These are phyloP conservation scores for Rachicladosporium sp. DNA, from an alignment of 2,329 filamentous ascomycete genomes.

Conservation along the genomic window DNA sequence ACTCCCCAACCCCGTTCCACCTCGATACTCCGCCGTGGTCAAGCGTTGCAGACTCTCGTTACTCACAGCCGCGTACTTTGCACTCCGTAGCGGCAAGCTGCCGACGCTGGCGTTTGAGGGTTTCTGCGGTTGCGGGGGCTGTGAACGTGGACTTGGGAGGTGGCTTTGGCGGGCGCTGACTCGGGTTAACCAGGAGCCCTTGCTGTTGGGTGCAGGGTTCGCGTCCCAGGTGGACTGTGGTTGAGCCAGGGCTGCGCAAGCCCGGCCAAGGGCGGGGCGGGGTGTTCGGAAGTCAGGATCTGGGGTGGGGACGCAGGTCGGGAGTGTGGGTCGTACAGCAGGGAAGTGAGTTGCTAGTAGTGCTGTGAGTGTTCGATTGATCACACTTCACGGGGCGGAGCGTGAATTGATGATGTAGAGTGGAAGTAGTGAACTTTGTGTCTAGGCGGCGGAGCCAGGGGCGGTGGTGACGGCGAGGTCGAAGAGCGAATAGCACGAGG, in stretches of 20 bases:
- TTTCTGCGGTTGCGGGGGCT: conserved; percentile 4
- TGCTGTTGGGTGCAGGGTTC: conserved; percentile 5
- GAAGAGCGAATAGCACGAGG: no score
- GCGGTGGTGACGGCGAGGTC: no score
- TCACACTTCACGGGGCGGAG: no score
- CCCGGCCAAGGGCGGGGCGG: no score
- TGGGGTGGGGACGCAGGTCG: background rate
- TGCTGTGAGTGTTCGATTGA: no score
- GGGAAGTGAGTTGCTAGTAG: background rate
- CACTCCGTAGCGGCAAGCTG: background rate
- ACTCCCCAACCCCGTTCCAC: background rate
- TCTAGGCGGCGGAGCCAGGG: no score
- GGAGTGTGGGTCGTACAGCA: background rate
- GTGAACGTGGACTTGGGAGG: conserved; percentile 10
- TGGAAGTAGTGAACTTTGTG: no score
- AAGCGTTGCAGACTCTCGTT: conserved; percentile 9
- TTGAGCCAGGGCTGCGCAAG: conserved; percentile 8
- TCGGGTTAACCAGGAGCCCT: conserved; percentile 15
- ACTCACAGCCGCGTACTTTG: conserved; percentile 1
- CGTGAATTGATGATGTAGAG: no score
- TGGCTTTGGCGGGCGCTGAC: conserved; percentile 19
- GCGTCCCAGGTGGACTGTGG: conserved; percentile 9
- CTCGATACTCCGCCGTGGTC: conserved; percentile 4
- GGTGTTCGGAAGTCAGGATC: no score
- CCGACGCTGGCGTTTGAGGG: conserved; percentile 7